phyloP scores from a whole-genome alignment of 805 yeast genomes.

The Scheffersomyces stipitis region DNA sequence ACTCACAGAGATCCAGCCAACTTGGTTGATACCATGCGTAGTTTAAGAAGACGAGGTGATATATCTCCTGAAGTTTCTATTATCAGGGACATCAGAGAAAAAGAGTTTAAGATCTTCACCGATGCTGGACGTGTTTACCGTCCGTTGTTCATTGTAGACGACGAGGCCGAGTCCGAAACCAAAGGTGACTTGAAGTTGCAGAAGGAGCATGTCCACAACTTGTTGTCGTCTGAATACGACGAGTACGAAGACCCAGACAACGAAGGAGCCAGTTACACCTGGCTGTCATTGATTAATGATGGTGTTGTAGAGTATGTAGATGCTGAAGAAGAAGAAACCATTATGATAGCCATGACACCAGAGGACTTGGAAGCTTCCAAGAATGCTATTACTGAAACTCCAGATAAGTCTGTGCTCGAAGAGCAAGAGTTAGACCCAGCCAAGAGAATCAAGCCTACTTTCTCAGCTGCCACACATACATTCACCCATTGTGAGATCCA shows the following conservation, averaged over 20 bases:
- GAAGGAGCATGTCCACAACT: constrained; percentile 77
- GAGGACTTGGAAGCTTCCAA: constrained; percentile 82
- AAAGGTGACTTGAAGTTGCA: constrained; percentile 79
- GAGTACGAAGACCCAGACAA: constrained; percentile 56
- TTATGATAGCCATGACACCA: constrained; percentile 98
- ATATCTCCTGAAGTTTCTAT: constrained; percentile 95
- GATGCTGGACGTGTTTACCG: constrained; percentile 99
- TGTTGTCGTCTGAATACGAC: constrained; percentile 64
- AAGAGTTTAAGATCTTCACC: constrained; percentile 92
- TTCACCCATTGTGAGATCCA: constrained; percentile 99
- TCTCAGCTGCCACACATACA: constrained; percentile 58
- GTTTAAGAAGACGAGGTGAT: constrained; percentile 91
- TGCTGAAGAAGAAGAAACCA: constrained; percentile 98
- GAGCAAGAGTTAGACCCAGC: constrained; percentile 67
- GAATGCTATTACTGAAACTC: constrained; percentile 40
- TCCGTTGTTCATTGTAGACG: constrained; percentile 92
- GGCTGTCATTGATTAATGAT: constrained; percentile 78
- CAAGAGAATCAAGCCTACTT: constrained; percentile 76
- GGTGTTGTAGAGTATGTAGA: constrained; percentile 96
- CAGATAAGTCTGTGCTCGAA: constrained; percentile 43
- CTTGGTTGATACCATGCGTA: constrained; percentile 85
- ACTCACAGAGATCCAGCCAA: constrained; percentile 95
- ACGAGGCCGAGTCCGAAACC: constrained; percentile 65
- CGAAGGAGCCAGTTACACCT: constrained; percentile 58
- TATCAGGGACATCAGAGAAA: constrained; percentile 94